Percentiles rank a stretch among this genome's conserved stretches.
Conservation (phyloP, 768 basidiomycete species). For the Candolleomyces eurysporus region DNA sequence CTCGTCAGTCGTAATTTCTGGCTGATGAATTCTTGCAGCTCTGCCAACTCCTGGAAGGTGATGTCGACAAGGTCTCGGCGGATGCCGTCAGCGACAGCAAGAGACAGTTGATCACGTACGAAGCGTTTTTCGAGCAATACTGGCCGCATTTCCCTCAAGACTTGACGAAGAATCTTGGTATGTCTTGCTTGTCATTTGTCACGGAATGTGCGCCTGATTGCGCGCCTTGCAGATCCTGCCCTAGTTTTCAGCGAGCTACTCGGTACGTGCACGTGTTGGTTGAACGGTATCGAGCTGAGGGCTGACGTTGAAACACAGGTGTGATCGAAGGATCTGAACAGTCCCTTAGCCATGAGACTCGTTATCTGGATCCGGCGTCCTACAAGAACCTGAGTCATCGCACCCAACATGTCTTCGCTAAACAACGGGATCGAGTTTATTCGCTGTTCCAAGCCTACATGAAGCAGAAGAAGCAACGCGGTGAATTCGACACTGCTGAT, state of each 20-base stretch:
- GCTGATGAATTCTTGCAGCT: slow-evolving; percentile 30
- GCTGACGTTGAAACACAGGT: slow-evolving; percentile 27
- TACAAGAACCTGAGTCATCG: slow-evolving; percentile 50
- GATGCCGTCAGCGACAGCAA: not conserved
- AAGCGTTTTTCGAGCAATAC: slow-evolving; percentile 43
- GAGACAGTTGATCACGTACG: slow-evolving; percentile 37
- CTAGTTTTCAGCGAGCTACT: slow-evolving; percentile 61
- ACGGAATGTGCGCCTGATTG: not conserved
- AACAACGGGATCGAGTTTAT: slow-evolving; percentile 44
- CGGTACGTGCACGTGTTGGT: slow-evolving; percentile 30
- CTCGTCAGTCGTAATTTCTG: not conserved
- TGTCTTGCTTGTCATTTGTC: not conserved
- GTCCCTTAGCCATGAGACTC: slow-evolving; percentile 28
- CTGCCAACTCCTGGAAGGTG: slow-evolving; percentile 44
- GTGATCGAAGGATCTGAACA: slow-evolving; percentile 65
- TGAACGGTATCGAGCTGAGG: not conserved
- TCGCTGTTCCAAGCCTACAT: slow-evolving; percentile 49
- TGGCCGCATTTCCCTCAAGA: slow-evolving; percentile 56
- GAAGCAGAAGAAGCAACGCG: slow-evolving; percentile 36
- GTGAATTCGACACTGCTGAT: slow-evolving; percentile 55
- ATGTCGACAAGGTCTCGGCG: slow-evolving; percentile 21
- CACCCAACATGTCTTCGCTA: slow-evolving; percentile 49
- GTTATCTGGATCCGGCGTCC: slow-evolving; percentile 36
- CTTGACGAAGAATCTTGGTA: slow-evolving; percentile 51
- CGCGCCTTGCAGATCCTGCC: slow-evolving; percentile 44